These are phyloP conservation scores for Erigeron canadensis DNA, from an alignment of 129 eudicot species.

Conservation along the genomic window DNA sequence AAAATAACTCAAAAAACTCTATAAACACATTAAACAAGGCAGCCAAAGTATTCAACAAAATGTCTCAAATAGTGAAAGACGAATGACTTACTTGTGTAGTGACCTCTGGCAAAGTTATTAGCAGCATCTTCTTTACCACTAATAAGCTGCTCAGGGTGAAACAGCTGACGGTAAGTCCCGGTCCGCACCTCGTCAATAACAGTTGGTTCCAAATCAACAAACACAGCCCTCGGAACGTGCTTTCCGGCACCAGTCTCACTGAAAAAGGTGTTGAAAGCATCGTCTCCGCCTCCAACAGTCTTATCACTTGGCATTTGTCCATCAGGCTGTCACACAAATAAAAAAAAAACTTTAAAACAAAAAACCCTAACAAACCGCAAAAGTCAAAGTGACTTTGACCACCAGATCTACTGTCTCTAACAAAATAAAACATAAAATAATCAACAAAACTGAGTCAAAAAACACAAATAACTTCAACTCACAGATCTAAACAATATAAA, in stretches of 20 bases:
- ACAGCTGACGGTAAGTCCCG: constrained; percentile 69
- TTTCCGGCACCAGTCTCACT: constrained; percentile 85
- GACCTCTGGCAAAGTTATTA: constrained; percentile 80
- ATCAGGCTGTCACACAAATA: constrained; percentile 61
- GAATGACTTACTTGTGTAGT: constrained; percentile 54
- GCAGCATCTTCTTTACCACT: constrained; percentile 90
- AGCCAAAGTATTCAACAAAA: constrained; percentile 36
- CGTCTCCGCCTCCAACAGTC: constrained; percentile 79
- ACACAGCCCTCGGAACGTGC: constrained; percentile 77
- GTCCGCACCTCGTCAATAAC: constrained; percentile 83
- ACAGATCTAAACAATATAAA: background rate
- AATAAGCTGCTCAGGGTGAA: constrained; percentile 88
- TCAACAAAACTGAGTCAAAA: background rate
- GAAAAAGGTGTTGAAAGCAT: constrained; percentile 86
- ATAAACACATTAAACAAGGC: too few species aligned
- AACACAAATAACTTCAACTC: background rate
- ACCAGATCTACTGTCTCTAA: constrained; percentile 7
- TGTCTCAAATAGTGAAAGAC: background rate
- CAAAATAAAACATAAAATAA: background rate
- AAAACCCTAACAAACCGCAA: too few species aligned
- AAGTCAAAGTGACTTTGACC: background rate
- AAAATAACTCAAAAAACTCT: too few species aligned
- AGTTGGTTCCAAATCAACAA: constrained; percentile 76
- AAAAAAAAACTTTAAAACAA: too few species aligned
- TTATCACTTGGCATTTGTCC: constrained; percentile 77